Conservation (phyloP, 2,329 filamentous ascomycete genomes). For the Colletotrichum sp. region DNA sequence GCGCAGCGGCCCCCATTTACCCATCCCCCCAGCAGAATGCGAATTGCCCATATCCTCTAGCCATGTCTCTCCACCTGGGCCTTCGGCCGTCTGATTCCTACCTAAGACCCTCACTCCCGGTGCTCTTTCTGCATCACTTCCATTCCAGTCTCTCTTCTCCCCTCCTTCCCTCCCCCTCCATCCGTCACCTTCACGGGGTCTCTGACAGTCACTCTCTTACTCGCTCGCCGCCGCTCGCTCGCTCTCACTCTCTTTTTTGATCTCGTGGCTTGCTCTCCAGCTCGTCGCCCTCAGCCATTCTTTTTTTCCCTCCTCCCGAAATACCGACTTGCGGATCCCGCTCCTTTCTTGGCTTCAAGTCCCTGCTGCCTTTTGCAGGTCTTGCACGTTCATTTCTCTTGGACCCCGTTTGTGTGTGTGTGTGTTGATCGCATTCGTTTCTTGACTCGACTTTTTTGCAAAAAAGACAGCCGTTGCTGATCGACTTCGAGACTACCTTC, state of each 20-base stretch:
- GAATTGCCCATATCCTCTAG: constrained; percentile 16
- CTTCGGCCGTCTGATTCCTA: background rate
- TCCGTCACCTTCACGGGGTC: constrained; percentile 18
- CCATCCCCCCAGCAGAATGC: constrained; percentile 10
- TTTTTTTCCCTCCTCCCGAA: background rate
- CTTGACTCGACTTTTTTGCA: background rate
- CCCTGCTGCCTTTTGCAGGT: background rate
- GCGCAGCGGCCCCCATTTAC: background rate
- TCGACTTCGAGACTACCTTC: background rate
- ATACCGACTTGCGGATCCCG: constrained; percentile 1
- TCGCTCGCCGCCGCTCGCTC: background rate
- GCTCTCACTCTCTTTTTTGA: background rate
- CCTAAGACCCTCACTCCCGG: background rate
- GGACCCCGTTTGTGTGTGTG: constrained; percentile 10
- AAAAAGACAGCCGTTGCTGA: background rate
- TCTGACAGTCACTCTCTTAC: constrained; percentile 14
- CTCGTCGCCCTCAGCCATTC: constrained; percentile 18
- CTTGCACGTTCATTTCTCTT: constrained; percentile 15
- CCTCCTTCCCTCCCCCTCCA: constrained; percentile 15
- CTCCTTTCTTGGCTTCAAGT: constrained; percentile 14
- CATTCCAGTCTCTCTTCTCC: constrained; percentile 18
- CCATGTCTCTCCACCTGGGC: constrained; percentile 18
- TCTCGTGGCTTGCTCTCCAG: background rate
- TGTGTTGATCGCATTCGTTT: constrained; percentile 26
- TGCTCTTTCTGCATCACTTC: constrained; percentile 16